Conservation (phyloP, 345 rosid species). For the Ceriops decandra region DNA sequence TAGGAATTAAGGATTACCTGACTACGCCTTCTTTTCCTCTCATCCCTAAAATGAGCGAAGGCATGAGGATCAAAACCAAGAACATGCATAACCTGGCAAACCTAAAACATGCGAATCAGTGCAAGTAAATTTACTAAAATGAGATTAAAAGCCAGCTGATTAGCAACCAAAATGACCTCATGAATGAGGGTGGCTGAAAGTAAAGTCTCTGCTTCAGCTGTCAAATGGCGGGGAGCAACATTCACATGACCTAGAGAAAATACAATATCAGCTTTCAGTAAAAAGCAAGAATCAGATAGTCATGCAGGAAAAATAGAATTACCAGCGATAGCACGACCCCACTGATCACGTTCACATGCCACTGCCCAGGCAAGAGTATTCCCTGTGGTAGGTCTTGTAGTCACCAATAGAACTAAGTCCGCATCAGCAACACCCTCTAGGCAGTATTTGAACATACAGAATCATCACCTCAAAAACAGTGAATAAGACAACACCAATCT, state of each 20-base stretch:
- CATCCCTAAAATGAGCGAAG: constrained; percentile 96
- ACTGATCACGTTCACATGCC: constrained; percentile 98
- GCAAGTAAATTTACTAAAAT: background rate
- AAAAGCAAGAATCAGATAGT: background rate
- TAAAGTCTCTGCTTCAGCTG: constrained; percentile 92
- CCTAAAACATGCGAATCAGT: constrained; percentile 7
- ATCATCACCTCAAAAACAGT: constrained; percentile 4
- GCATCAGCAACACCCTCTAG: constrained; percentile 88
- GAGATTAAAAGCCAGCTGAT: constrained; percentile 7
- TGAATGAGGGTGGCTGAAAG: constrained; percentile 98
- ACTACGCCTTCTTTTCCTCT: constrained; percentile 89
- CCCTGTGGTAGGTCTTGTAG: constrained; percentile 99
- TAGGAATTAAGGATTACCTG: constrained; percentile 42
- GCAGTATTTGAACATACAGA: constrained; percentile 10
- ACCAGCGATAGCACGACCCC: constrained; percentile 99
- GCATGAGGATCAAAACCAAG: constrained; percentile 99
- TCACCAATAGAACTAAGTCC: constrained; percentile 92
- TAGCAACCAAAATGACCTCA: constrained; percentile 48
- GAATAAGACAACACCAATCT: background rate
- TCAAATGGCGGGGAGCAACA: constrained; percentile 99
- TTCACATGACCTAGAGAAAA: constrained; percentile 79
- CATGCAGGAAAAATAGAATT: constrained; percentile 1
- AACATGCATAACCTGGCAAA: constrained; percentile 90
- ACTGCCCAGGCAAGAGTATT: constrained; percentile 99
- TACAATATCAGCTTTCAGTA: constrained; percentile 7